phyloP scores from a whole-genome alignment of 176 grass and related monocot species.

The Tillandsia leiboldiana region DNA sequence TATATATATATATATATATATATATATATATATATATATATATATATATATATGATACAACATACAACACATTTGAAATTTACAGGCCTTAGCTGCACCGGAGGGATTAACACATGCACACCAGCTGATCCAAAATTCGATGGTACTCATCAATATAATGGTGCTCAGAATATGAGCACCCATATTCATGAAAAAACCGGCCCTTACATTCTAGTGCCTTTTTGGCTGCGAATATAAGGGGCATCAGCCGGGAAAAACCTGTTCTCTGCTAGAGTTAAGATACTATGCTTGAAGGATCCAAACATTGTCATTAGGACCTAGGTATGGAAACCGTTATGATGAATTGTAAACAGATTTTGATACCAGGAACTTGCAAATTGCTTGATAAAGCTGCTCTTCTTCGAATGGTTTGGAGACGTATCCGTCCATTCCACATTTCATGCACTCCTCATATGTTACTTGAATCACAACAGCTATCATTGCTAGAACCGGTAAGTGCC shows the following conservation, averaged over 20 bases:
- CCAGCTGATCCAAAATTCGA: no score
- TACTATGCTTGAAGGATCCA: background rate
- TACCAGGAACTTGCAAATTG: conserved; percentile 61
- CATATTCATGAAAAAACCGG: no score
- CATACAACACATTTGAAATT: background rate
- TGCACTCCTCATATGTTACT: conserved; percentile 81
- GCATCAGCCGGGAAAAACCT: no score
- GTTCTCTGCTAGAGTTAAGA: no score
- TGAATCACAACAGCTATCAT: conserved; percentile 96
- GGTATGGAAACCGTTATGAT: conserved; percentile 4
- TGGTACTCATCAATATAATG: no score
- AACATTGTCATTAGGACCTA: background rate
- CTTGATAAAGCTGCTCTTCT: conserved; percentile 76
- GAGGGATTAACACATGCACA: background rate
- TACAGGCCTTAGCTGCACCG: background rate
- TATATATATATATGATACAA: background rate
- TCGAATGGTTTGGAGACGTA: conserved; percentile 97
- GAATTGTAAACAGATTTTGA: conserved; percentile 24
- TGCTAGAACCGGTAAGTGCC: conserved; percentile 61
- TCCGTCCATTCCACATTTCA: conserved; percentile 93
- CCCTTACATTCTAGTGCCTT: no score
- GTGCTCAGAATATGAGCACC: no score
- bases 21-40: no score
- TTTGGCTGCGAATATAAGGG: no score
- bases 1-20: no score